Base-by-base conservation (phyloP, 768 basidiomycete genomes). In the Kwoniella dendrophila region DNA sequence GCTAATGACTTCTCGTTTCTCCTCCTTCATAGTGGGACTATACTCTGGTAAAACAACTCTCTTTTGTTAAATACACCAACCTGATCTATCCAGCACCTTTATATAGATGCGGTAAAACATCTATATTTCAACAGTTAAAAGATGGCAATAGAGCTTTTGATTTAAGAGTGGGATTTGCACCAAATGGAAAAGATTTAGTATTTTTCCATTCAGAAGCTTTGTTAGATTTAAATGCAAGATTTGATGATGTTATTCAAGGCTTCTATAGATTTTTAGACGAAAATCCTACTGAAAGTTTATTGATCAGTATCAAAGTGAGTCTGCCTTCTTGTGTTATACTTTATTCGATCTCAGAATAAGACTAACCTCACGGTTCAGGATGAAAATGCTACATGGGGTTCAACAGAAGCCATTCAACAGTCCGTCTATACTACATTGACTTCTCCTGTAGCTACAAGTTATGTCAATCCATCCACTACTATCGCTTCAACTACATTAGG, bases 181-280 rank as follows among this genome's bases (percentile, higher is more conserved):
- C 60, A 10, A 62, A 62, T 36, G 36, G 45, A 38, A 55, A 48
- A 18, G 54, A 62, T 12, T 34, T 56, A 24, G 38, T 62, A 33
- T 62, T 62, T 30, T 62, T 48, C 36, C 60, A 62, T 43, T 62
- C 60, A 32, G 60, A 62, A 29, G 60, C 60, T 18, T 16, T 62
- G 3, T 33, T 62, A n/a, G 53, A 62, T 27, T 11, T 52, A n/a
- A 40, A 52, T 38, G 52, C 60, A 26, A 62, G 45, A 43, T 56
- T 62, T 11, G 60, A 62, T 7, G 60, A 62, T 34, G 47, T 62
- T 26, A 26, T 62, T 22, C 26, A 43, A 20, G 60, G 60, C 29
- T 55, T 62, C n/a, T 54, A 47, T 20, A 36, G 45, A 47, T 62
- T 62, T 29, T 41, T 62, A 47, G 47, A 55, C 20, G 60, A 62